Base-by-base conservation (phyloP, 2,329 filamentous ascomycete genomes). In the Clathrospora elynae region DNA sequence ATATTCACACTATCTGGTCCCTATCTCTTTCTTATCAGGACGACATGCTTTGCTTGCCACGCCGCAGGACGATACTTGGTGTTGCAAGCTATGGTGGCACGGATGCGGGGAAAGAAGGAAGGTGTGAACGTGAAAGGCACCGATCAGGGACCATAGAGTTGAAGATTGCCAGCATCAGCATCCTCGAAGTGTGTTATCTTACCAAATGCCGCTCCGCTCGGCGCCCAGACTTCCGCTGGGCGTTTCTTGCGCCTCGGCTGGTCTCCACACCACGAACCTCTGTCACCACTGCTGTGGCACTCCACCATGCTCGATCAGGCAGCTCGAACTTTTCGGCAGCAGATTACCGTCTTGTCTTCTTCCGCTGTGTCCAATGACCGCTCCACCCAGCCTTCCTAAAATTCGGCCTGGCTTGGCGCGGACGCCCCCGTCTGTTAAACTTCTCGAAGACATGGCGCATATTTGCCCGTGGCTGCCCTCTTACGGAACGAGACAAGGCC, bases 1-100 rank as follows among this genome's bases (percentile, higher is more conserved):
- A 24, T 44, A 51, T 46, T 47, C 37, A 45, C 30, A 22, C 34
- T 35, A 18, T 37, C 17, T 31, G 17, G 16, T 13, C 28, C 39
- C 42, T 44, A 37, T 39, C 32, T 46, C 22, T 29, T 40, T 46
- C 49, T 58, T 58, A 58, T 58, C 52, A 44, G 35, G 29, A 53
- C 35, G 31, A 45, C 38, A 14, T 25, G 25, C 28, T 42, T 23
- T 35, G 36, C 36, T 33, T 17, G 31, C 30, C 32, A 13, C 18
- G 32, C 33, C 19, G 23, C 31, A 38, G 19, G 14, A 19, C 6
- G 6, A 23, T 2, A 3, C 11, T 16, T 22, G 22, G 37, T n/a
- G 16, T 25, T 12, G 34, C 31, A n/a, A n/a, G n/a, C n/a, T n/a
- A n/a, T n/a, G n/a, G n/a, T n/a, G n/a, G n/a, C n/a, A n/a, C n/a